Conservation (phyloP, 2,329 filamentous ascomycete genomes). For the Leptographium galeiforme region DNA sequence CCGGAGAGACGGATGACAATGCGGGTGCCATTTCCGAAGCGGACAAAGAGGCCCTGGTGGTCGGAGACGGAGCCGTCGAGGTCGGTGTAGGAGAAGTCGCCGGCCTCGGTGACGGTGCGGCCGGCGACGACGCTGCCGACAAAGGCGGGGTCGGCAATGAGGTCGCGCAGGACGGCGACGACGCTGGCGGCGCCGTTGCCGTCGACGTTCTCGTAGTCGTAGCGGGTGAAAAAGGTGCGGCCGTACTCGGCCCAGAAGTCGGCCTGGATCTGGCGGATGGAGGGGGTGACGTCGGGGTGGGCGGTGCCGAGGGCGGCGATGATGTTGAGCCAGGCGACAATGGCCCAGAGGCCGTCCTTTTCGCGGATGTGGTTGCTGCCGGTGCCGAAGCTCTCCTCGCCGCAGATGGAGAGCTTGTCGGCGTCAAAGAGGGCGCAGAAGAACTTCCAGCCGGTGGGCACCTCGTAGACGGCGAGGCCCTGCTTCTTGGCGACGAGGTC, state of each 20-base stretch:
- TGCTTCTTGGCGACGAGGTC: constrained; percentile 94
- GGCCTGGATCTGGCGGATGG: constrained; percentile 90
- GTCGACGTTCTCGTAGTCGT: constrained; percentile 95
- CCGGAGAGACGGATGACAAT: constrained; percentile 92
- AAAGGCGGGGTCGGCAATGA: constrained; percentile 63
- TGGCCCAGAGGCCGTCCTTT: constrained; percentile 96
- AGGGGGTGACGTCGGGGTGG: constrained; percentile 66
- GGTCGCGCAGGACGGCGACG: constrained; percentile 62
- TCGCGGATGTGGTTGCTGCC: constrained; percentile 98
- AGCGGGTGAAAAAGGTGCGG: constrained; percentile 96
- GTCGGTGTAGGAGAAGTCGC: constrained; percentile 96
- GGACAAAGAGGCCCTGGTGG: constrained; percentile 90
- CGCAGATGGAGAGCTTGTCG: constrained; percentile 94
- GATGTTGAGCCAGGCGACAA: constrained; percentile 97
- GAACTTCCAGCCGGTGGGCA: constrained; percentile 98
- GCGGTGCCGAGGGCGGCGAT: constrained; percentile 85
- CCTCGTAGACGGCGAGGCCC: constrained; percentile 83
- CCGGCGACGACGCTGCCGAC: constrained; percentile 71
- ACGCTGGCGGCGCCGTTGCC: constrained; percentile 84
- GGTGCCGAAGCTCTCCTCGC: constrained; percentile 95
- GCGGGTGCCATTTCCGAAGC: constrained; percentile 87
- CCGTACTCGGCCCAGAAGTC: constrained; percentile 97
- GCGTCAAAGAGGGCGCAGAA: constrained; percentile 94
- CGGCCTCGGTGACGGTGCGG: constrained; percentile 76
- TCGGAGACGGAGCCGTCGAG: constrained; percentile 93